phyloP scores from a whole-genome alignment of 441 rosid species.

The Hura crepitans region DNA sequence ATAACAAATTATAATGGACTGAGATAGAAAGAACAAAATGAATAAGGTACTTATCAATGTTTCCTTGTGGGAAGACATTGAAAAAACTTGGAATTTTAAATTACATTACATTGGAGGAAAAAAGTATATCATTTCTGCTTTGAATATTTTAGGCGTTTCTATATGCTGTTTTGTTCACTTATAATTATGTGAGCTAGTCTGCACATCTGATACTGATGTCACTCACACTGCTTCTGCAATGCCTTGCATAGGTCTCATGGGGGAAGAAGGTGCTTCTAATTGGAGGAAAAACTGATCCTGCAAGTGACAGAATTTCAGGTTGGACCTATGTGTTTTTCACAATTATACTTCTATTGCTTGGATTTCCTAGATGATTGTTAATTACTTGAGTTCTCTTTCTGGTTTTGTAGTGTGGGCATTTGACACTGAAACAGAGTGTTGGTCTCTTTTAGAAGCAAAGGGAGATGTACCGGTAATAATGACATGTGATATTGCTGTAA shows the following conservation, averaged over 20 bases:
- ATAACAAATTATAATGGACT: background rate
- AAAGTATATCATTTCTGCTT: background rate
- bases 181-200: background rate
- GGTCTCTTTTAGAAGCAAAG: slow-evolving; percentile 93
- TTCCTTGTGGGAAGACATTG: background rate
- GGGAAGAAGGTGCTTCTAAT: slow-evolving; percentile 80
- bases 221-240: slow-evolving; percentile 14
- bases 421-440: slow-evolving; percentile 81
- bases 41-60: background rate
- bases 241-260: slow-evolving; percentile 71
- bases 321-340: slow-evolving; percentile 18
- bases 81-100: background rate
- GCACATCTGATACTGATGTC: background rate
- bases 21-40: background rate
- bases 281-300: slow-evolving; percentile 89
- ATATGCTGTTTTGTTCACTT: background rate
- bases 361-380: slow-evolving; percentile 9
- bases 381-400: slow-evolving; percentile 9
- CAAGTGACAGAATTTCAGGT: slow-evolving; percentile 84
- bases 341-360: slow-evolving; percentile 4
- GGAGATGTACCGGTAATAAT: slow-evolving; percentile 82
- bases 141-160: background rate
- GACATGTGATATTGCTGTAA: background rate
- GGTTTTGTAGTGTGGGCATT: slow-evolving; percentile 74
- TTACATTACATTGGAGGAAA: background rate